Evolutionary conservation across 352 stramenopile genomes (phyloP).

Genomic region (Pythium sukuiense): DNA sequence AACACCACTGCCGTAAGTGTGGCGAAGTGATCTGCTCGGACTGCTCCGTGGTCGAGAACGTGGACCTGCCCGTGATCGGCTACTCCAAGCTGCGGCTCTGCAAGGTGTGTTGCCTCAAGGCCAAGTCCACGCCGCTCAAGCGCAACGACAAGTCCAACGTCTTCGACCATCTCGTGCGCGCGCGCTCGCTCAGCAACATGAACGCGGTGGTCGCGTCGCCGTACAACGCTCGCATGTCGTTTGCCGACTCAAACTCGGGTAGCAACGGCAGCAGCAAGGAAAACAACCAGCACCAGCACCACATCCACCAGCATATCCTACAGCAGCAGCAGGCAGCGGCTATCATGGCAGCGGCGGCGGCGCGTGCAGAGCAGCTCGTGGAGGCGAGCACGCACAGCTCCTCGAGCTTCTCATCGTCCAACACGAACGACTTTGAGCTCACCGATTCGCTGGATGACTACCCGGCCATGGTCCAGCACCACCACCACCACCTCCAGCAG

Average conservation of each 20-base stretch:
- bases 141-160: slow-evolving; percentile 54
- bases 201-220: slow-evolving; percentile 27
- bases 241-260: slow-evolving; percentile 34
- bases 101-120: slow-evolving; percentile 78
- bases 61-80: slow-evolving; percentile 74
- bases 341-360: slow-evolving; percentile 5
- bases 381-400: slow-evolving; percentile 25
- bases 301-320: slow-evolving; percentile 5
- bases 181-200: slow-evolving; percentile 55
- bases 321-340: slow-evolving; percentile 8
- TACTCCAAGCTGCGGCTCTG: slow-evolving; percentile 78
- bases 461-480: slow-evolving; percentile 7
- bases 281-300: slow-evolving; percentile 8
- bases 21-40: slow-evolving; percentile 82
- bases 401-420: slow-evolving; percentile 33
- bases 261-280: slow-evolving; percentile 20
- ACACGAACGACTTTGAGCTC: slow-evolving; percentile 31
- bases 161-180: slow-evolving; percentile 64
- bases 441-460: slow-evolving; percentile 27
- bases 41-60: slow-evolving; percentile 68
- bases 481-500: slow-evolving; percentile 13
- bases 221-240: slow-evolving; percentile 47
- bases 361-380: slow-evolving; percentile 13
- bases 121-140: slow-evolving; percentile 71
- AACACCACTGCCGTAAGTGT: slow-evolving; percentile 83